These are phyloP conservation scores for Gynandropsis gynandra DNA, from an alignment of 345 rosid genomes.

Conservation along the genomic window DNA sequence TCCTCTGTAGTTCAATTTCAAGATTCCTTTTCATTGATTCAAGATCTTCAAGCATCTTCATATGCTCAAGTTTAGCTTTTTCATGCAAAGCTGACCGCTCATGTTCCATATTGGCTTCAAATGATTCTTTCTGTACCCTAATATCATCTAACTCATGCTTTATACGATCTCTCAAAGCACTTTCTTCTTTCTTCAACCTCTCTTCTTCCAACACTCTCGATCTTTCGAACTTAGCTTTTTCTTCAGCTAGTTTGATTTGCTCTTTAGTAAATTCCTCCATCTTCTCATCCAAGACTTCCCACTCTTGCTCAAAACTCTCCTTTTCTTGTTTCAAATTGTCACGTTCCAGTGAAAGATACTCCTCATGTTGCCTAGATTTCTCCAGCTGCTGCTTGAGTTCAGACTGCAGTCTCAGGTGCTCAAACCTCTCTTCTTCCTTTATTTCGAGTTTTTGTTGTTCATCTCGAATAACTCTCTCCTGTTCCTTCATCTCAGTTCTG, in stretches of 20 bases:
- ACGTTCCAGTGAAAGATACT: constrained; percentile 56
- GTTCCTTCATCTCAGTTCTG: constrained; percentile 47
- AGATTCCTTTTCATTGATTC: constrained; percentile 45
- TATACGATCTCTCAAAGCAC: constrained; percentile 35
- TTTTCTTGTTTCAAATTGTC: constrained; percentile 65
- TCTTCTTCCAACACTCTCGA: constrained; percentile 41
- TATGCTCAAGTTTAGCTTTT: constrained; percentile 42
- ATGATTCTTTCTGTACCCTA: constrained; percentile 56
- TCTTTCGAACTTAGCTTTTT: constrained; percentile 44
- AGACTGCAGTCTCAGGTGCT: constrained; percentile 49
- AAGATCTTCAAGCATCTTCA: constrained; percentile 50
- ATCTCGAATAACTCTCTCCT: constrained; percentile 45
- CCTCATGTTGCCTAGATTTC: constrained; percentile 47
- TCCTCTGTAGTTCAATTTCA: constrained; percentile 36
- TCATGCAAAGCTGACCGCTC: constrained; percentile 49
- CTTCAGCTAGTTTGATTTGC: constrained; percentile 37
- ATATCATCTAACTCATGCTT: constrained; percentile 49
- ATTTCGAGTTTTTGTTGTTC: constrained; percentile 45
- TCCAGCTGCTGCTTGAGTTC: constrained; percentile 64
- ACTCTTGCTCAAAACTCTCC: constrained; percentile 70
- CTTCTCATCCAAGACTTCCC: constrained; percentile 76
- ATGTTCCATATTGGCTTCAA: constrained; percentile 54
- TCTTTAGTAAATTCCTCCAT: constrained; percentile 40
- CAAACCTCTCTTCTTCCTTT: constrained; percentile 56
- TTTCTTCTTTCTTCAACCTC: constrained; percentile 52